Percentiles rank a stretch among this genome's conserved stretches.
phyloP scores from a whole-genome alignment of 768 basidiomycete genomes.

The Hebeloma cylindrosporum region DNA sequence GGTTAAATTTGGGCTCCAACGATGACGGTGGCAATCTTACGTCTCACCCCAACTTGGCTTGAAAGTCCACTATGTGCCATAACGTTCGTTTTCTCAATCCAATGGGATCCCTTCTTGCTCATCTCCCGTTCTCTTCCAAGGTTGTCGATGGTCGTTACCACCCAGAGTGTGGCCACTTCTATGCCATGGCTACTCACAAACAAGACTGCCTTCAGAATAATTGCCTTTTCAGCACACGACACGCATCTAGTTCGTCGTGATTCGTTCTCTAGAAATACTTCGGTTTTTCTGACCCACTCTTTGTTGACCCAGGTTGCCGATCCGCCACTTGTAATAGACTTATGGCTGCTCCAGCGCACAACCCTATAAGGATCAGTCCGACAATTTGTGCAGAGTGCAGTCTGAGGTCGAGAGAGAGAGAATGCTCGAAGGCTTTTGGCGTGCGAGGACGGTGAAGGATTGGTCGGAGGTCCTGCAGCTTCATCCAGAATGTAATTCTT shows the following conservation, averaged over 20 bases:
- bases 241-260: constrained; percentile 45
- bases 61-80: constrained; percentile 58
- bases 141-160: constrained; percentile 77
- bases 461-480: not conserved
- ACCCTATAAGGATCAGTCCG: constrained; percentile 70
- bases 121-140: constrained; percentile 34
- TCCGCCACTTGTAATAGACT: constrained; percentile 56
- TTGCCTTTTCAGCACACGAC: constrained; percentile 72
- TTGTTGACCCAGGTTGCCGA: constrained; percentile 47
- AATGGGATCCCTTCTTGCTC: not conserved
- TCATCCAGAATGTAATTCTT: no score
- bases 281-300: constrained; percentile 1
- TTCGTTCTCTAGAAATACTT: constrained; percentile 2
- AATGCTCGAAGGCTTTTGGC: constrained; percentile 22
- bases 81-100: constrained; percentile 49
- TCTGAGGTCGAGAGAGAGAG: constrained; percentile 28
- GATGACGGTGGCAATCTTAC: constrained; percentile 18
- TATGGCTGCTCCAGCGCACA: constrained; percentile 67
- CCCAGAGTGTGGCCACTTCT: constrained; percentile 68
- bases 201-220: constrained; percentile 65
- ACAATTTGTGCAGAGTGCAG: constrained; percentile 44
- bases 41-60: constrained; percentile 19
- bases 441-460: constrained; percentile 12
- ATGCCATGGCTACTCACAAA: constrained; percentile 65
- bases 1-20: constrained; percentile 26